Conservation (phyloP, 2,329 filamentous ascomycete species). For the Didymellaceae sp. region DNA sequence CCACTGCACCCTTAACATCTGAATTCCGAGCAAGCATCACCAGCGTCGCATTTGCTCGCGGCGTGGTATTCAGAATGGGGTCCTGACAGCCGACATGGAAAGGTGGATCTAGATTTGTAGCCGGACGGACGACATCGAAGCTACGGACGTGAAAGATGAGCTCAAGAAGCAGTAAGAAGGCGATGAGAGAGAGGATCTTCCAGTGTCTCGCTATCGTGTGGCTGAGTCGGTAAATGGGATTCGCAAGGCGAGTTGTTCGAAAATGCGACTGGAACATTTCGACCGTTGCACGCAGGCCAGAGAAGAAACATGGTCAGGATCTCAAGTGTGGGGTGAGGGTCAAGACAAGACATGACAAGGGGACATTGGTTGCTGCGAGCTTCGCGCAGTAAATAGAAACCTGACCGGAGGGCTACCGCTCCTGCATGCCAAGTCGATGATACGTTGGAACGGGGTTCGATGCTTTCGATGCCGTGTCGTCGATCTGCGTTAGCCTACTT, state of each 20-base stretch:
- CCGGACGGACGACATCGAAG: conserved; percentile 12
- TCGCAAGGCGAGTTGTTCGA: not conserved
- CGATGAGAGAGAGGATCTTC: conserved; percentile 10
- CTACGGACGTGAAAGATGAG: conserved; percentile 15
- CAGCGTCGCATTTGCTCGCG: conserved; percentile 87
- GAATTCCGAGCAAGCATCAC: conserved; percentile 88
- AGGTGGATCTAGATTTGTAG: conserved; percentile 18
- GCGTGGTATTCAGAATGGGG: conserved; percentile 32
- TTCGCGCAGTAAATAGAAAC: too few species aligned
- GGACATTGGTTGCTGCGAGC: too few species aligned
- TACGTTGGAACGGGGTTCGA: too few species aligned
- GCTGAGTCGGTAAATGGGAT: not conserved
- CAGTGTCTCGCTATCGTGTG: conserved; percentile 5
- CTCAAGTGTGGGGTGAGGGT: not conserved
- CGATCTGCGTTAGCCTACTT: too few species aligned
- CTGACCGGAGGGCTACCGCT: too few species aligned
- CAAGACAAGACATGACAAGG: not conserved
- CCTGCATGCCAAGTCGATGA: too few species aligned
- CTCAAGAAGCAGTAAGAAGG: conserved; percentile 14
- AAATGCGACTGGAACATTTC: not conserved
- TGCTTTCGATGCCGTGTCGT: too few species aligned
- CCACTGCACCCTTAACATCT: conserved; percentile 79
- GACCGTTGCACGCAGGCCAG: not conserved
- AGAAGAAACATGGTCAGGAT: not conserved
- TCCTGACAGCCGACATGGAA: conserved; percentile 22